Percentiles rank a stretch among this genome's conserved stretches.
These are phyloP conservation scores for Cyclostephanos invisitatus DNA, from an alignment of 108 stramenopile species.

Conservation along the genomic window DNA sequence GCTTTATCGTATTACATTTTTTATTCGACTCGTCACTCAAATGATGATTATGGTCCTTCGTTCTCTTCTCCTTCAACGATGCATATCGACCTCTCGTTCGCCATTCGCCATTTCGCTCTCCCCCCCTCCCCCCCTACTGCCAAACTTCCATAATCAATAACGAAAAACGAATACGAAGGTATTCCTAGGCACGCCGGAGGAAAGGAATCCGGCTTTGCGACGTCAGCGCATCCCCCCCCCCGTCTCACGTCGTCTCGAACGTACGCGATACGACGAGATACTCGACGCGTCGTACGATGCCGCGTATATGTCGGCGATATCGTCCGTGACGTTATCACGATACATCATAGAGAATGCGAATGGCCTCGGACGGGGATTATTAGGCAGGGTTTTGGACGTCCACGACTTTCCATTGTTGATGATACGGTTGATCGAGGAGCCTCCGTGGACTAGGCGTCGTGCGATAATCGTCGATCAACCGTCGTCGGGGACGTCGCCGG, in stretches of 20 bases:
- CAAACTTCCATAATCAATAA: background rate
- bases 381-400: conserved; percentile 63
- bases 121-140: background rate
- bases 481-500: background rate
- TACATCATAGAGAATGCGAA: conserved; percentile 40
- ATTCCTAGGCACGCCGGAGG: conserved; percentile 41
- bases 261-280: conserved; percentile 40
- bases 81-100: no score
- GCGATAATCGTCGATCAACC: background rate
- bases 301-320: conserved; percentile 39
- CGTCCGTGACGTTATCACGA: conserved; percentile 38
- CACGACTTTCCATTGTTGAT: conserved; percentile 78
- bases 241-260: conserved; percentile 11
- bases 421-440: conserved; percentile 80
- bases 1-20: no score
- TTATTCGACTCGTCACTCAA: no score
- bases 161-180: conserved; percentile 7
- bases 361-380: conserved; percentile 25
- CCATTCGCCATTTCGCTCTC: no score
- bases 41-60: no score
- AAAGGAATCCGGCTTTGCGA: conserved; percentile 26
- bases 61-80: no score
- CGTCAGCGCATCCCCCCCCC: conserved; percentile 36
- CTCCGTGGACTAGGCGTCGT: conserved; percentile 81
- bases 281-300: conserved; percentile 34